These are phyloP conservation scores for Fraxinus velutina DNA, from an alignment of 305 asterid species.

Conservation along the genomic window DNA sequence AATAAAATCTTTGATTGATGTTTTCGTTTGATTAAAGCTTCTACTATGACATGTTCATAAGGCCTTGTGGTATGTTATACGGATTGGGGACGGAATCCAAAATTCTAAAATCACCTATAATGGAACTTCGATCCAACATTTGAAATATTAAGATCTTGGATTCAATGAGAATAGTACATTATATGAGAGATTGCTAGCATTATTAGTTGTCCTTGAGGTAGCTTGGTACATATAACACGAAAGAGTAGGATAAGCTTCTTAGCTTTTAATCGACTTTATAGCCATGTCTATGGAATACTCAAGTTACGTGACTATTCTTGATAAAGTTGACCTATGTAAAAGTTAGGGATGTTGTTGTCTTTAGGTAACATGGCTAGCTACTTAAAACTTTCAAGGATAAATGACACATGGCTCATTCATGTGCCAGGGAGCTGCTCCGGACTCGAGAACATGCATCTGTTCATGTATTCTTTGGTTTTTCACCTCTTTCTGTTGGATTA, in stretches of 20 bases:
- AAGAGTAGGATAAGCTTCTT: neutral
- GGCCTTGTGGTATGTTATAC: neutral
- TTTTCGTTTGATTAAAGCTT: neutral
- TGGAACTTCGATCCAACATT: neutral
- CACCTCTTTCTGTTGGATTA: neutral
- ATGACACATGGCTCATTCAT: neutral
- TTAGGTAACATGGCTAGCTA: neutral
- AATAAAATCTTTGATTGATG: neutral
- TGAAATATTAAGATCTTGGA: neutral
- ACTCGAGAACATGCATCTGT: neutral
- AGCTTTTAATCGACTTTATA: neutral
- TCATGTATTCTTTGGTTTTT: neutral
- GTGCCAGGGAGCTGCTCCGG: neutral
- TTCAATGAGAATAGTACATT: neutral
- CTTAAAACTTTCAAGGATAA: neutral
- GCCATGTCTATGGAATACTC: neutral
- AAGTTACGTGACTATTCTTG: neutral
- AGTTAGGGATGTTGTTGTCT: neutral
- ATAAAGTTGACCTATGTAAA: neutral
- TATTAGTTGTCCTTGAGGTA: neutral
- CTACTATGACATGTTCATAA: neutral
- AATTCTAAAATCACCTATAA: neutral
- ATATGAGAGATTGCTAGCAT: neutral
- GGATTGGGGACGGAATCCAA: neutral
- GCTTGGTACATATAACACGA: neutral